Base-by-base conservation (phyloP, 2,329 filamentous ascomycete species). In the Beauveria sp. region DNA sequence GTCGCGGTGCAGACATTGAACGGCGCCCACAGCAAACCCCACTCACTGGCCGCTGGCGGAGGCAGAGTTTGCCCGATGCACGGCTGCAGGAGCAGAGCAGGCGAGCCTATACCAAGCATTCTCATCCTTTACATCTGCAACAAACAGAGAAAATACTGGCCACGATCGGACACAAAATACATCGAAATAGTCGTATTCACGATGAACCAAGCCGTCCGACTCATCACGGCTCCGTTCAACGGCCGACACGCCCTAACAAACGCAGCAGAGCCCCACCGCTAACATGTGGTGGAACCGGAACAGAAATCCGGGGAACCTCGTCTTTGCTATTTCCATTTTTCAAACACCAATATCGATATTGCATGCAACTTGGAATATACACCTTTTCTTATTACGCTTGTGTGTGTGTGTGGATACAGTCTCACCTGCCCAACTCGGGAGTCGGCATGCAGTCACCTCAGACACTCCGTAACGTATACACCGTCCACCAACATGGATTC, bases 231-330 rank as follows among this genome's bases (percentile, higher is more conserved):
- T 58, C 55, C 55, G 55, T 58, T 50, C 46, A 50, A 28, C 46
- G 55, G 55, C 55, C 45, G 20, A 16, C 24, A 54, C 58, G 58
- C 58, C 58, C 58, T 60, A 60, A 40, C 26, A 12, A 38, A 38
- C 34, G 3, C 40, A 47, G 24, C 50, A 22, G n/a, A 53, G 58
- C 26, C 58, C 58, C 58, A 53, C 58, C 58, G 38, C 50, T 46
- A 60, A 60, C 58, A 60, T 60, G 58, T 45, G 47, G 58, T 60
- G 58, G 58, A 54, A 60, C 58, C 58, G 46, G 49, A 51, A 53
- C 38, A 53, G 3, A 43, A 60, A 60, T 60, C 58, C 58, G 58
- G 58, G 58, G 58, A 53, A 60, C 50, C 38, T 60, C 58, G 58
- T 47, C 58, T 53, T 14, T n/a, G 40, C 14, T 24, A 24, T 54